Conservation (phyloP, 345 rosid genomes). For the Brassica juncea region DNA sequence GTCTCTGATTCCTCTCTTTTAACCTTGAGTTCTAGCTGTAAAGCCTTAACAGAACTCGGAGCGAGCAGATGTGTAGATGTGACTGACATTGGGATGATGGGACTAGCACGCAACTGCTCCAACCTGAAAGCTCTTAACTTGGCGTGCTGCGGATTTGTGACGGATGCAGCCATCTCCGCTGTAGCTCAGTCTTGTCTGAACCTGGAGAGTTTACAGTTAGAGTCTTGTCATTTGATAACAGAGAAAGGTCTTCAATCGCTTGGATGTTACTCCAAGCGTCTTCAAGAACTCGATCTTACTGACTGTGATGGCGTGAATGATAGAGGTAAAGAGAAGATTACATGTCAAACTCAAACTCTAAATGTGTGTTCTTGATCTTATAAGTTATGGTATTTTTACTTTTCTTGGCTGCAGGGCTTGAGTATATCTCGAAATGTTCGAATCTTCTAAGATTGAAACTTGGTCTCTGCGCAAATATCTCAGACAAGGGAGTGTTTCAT, state of each 20-base stretch:
- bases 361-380: neutral
- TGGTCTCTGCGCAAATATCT: conserved; percentile 69
- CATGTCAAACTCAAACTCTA: neutral
- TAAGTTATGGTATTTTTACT: neutral
- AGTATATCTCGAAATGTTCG: conserved; percentile 70
- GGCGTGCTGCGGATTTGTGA: conserved; percentile 70
- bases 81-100: conserved; percentile 58
- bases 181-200: conserved; percentile 66
- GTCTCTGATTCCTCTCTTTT: conserved; percentile 54
- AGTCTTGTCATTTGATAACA: conserved; percentile 80
- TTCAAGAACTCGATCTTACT: conserved; percentile 86
- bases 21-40: conserved; percentile 56
- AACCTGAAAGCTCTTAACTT: conserved; percentile 61
- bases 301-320: conserved; percentile 76
- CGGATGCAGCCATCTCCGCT: conserved; percentile 73
- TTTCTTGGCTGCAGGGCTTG: conserved; percentile 56
- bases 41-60: conserved; percentile 64
- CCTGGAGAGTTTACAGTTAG: conserved; percentile 68
- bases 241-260: conserved; percentile 75
- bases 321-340: conserved; percentile 47
- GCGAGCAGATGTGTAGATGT: conserved; percentile 74
- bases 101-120: conserved; percentile 60
- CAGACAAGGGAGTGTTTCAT: conserved; percentile 67
- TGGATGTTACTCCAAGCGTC: conserved; percentile 58
- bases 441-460: conserved; percentile 64